These are phyloP conservation scores for Xylariaceae sp. DNA, from an alignment of 2,329 filamentous ascomycete species.

Conservation along the genomic window DNA sequence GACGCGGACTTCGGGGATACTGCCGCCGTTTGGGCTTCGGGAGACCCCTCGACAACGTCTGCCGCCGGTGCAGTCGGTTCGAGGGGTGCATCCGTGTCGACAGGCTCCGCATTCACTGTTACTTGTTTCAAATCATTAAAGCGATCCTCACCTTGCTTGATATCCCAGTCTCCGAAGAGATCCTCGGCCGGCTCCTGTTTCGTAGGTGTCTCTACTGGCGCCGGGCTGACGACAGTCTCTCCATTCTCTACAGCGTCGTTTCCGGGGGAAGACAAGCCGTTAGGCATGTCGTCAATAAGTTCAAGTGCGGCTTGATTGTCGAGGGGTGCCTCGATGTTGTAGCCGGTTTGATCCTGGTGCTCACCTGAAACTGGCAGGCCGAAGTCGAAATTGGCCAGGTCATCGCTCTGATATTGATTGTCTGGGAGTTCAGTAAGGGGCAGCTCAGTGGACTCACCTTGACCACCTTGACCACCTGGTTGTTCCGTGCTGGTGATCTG, in stretches of 20 bases:
- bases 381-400: background rate
- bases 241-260: background rate
- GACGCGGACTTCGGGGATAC: background rate
- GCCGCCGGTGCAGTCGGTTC: background rate
- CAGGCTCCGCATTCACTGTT: background rate
- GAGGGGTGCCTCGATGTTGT: background rate
- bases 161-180: background rate
- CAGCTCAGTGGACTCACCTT: too few relatives aligned
- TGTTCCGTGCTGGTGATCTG: too few relatives aligned
- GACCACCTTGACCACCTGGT: too few relatives aligned
- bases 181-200: background rate
- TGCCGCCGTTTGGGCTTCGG: background rate
- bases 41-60: background rate
- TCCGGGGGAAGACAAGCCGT: background rate
- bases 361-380: too few relatives aligned
- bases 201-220: too few relatives aligned
- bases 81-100: background rate
- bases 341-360: background rate
- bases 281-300: constrained; percentile 1
- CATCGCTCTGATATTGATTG: background rate
- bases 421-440: background rate
- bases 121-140: constrained; percentile 7
- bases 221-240: background rate
- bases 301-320: background rate
- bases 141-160: constrained; percentile 5